Evolutionary conservation across 352 stramenopile species (phyloP).

Genomic region (Globisporangium paroecandrum): DNA sequence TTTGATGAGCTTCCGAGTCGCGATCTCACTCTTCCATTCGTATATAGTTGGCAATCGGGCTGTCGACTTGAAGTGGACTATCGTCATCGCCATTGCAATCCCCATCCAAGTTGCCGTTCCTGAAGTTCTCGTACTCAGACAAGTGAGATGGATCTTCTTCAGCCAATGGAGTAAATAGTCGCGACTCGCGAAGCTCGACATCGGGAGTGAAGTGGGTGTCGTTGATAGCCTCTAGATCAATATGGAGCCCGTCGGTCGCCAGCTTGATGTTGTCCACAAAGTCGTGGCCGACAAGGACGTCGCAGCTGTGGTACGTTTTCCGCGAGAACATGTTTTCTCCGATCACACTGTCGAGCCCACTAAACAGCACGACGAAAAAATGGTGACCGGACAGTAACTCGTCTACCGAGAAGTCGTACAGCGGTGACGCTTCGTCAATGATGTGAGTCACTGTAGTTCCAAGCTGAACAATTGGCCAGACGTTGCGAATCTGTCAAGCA

Average conservation of each 20-base stretch:
- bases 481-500: slow-evolving; percentile 37
- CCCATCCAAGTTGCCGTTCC: not conserved
- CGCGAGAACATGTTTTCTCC: slow-evolving; percentile 57
- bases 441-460: slow-evolving; percentile 53
- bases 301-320: slow-evolving; percentile 58
- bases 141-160: not conserved
- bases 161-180: slow-evolving; percentile 14
- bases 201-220: slow-evolving; percentile 37
- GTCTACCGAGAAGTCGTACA: slow-evolving; percentile 39
- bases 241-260: slow-evolving; percentile 43
- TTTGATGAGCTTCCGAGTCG: not conserved
- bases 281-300: slow-evolving; percentile 55
- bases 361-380: slow-evolving; percentile 61
- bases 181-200: slow-evolving; percentile 26
- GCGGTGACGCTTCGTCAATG: slow-evolving; percentile 49
- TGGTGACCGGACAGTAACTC: slow-evolving; percentile 45
- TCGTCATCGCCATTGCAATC: not conserved
- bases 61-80: not conserved
- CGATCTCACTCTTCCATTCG: not conserved
- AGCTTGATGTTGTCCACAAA: slow-evolving; percentile 66
- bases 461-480: slow-evolving; percentile 62
- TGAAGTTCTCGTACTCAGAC: not conserved
- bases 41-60: not conserved
- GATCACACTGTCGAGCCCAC: slow-evolving; percentile 46
- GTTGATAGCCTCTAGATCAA: slow-evolving; percentile 55